These are phyloP conservation scores for Stereocaulon alpinum DNA, from an alignment of 495 filamentous ascomycete genomes.

Conservation along the genomic window DNA sequence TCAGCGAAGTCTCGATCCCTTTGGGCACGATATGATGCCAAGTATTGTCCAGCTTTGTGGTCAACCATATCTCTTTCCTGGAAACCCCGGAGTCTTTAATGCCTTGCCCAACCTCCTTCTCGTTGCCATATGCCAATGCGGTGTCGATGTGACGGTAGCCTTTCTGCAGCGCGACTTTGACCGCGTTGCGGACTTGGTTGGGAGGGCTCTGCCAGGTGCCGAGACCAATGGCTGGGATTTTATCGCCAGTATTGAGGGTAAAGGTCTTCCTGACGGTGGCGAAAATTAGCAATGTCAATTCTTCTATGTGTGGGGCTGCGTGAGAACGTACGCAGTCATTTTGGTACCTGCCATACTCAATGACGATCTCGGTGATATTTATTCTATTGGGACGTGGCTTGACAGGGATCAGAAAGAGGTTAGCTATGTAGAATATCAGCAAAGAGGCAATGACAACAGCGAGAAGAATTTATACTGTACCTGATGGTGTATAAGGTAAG, in stretches of 20 bases:
- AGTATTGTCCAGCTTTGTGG: conserved; percentile 78
- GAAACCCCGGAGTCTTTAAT: conserved; percentile 73
- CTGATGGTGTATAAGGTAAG: neutral
- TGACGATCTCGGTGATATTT: neutral
- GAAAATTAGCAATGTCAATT: neutral
- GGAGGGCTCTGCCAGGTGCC: conserved; percentile 71
- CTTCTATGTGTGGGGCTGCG: neutral
- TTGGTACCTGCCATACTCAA: neutral
- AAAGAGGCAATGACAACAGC: too few species aligned
- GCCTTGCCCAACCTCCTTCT: conserved; percentile 69
- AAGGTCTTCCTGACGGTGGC: neutral
- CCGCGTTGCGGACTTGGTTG: conserved; percentile 57
- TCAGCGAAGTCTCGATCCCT: conserved; percentile 7
- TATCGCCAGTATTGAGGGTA: conserved; percentile 6
- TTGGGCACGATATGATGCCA: conserved; percentile 7
- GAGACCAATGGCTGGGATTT: conserved; percentile 64
- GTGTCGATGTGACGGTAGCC: conserved; percentile 68
- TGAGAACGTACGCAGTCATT: neutral
- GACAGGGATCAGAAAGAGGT: neutral
- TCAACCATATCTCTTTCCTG: conserved; percentile 72
- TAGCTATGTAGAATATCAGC: neutral
- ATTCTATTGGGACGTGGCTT: too few species aligned
- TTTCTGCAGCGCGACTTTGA: conserved; percentile 60
- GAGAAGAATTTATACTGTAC: neutral
- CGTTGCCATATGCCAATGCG: conserved; percentile 78